Conservation (phyloP, 345 rosid species). For the Murraya paniculata region DNA sequence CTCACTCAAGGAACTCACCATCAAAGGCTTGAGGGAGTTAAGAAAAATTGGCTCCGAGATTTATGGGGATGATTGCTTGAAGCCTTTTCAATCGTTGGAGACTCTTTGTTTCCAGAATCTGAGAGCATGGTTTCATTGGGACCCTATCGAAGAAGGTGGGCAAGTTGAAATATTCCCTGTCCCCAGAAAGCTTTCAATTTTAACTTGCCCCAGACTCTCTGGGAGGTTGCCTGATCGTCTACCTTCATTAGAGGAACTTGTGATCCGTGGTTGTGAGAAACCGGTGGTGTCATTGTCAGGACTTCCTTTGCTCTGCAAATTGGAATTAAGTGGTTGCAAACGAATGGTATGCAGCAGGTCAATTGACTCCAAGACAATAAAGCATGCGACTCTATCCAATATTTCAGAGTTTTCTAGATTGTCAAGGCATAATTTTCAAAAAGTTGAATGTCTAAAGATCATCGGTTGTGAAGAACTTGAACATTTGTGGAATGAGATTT, state of each 20-base stretch:
- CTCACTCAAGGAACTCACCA: neutral
- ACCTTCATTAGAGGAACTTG: neutral
- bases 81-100: neutral
- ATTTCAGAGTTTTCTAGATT: neutral
- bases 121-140: neutral
- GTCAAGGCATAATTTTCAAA: neutral
- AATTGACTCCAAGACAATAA: neutral
- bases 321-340: constrained; percentile 1
- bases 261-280: neutral
- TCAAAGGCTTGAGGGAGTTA: neutral
- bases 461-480: neutral
- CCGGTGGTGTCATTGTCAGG: neutral
- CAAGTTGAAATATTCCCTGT: neutral
- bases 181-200: neutral
- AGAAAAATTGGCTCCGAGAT: neutral
- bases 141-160: neutral
- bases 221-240: neutral
- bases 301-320: neutral
- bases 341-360: neutral
- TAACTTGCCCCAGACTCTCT: neutral
- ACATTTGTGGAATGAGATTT: neutral
- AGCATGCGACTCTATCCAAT: neutral
- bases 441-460: neutral
- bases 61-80: neutral
- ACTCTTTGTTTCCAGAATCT: neutral